Base-by-base conservation (phyloP, 2,329 filamentous ascomycete genomes). In the Penicillium freii region DNA sequence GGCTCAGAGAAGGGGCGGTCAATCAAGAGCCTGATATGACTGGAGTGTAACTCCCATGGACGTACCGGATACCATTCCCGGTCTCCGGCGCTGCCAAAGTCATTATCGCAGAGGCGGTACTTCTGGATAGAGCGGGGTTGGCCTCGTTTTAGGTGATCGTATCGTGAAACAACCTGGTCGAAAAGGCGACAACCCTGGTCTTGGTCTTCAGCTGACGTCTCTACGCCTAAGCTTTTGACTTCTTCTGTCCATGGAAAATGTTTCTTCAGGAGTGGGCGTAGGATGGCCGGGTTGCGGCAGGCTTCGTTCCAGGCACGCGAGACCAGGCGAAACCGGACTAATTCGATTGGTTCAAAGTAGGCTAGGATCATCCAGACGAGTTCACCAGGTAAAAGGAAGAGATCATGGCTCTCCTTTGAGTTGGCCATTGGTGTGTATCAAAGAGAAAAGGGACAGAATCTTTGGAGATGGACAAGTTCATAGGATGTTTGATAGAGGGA, bases 221-320 rank as follows among this genome's bases (percentile, higher is more conserved):
- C 50, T 10, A 55, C 19, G 29, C 56, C 47, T 19, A 73, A 61
- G n/a, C 73, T 62, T n/a, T 82, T 78, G 40, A 81, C 71, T 69
- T 88, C 85, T 39, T 77, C 75, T 31, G 80, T 80, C 29, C 77
- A 74, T 5, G 84, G 81, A 58, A 84, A 87, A 56, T 81, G 78
- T 62, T 71, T 71, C 42, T 77, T 76, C 56, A 87, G 70, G 19
- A 85, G 73, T 36, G 75, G 74, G 54, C 77, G 72, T 50, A 79
- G 79, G 56, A 81, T 73, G 39, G 75, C 72, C 15, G 76, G 71
- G 53, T 80, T 77, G 43, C 77, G 76, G 62, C 87, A 85, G 9
- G 80, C 79, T 15, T 69, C 66, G 36, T 77, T 69, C 77, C 83
- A 84, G 10, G 70, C 67, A 39, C 72, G 77, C 19, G 78, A 84